These are phyloP conservation scores for Amphichorda felina DNA, from an alignment of 2,329 filamentous ascomycete species.

Conservation along the genomic window DNA sequence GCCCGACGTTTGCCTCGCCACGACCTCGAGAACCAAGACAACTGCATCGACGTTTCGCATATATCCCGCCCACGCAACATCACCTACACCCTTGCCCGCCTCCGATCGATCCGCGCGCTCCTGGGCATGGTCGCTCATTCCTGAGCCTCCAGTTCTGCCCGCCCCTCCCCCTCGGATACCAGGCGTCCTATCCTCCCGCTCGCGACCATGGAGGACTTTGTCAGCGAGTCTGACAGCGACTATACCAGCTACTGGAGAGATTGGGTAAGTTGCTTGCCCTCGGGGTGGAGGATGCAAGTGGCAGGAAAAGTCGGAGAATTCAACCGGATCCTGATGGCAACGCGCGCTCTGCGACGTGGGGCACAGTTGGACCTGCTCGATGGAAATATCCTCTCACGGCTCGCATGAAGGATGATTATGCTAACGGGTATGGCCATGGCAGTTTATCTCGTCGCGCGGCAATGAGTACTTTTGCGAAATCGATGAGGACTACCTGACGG, in stretches of 20 bases:
- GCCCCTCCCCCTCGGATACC: constrained; percentile 1
- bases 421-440: constrained; percentile 3
- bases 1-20: too few species aligned
- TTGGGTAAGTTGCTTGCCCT: constrained; percentile 92
- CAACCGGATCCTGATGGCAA: too few species aligned
- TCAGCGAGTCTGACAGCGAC: constrained; percentile 95
- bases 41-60: too few species aligned
- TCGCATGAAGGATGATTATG: too few species aligned
- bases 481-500: constrained; percentile 95
- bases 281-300: not conserved
- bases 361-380: too few species aligned
- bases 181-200: not conserved
- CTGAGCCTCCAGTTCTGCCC: constrained; percentile 8
- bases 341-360: too few species aligned
- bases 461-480: constrained; percentile 99
- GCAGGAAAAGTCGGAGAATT: not conserved
- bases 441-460: constrained; percentile 96
- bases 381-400: too few species aligned
- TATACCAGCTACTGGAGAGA: constrained; percentile 99
- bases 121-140: constrained; percentile 16
- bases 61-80: too few species aligned
- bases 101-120: constrained; percentile 2
- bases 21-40: too few species aligned
- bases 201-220: constrained; percentile 82
- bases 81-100: too few species aligned